These are phyloP conservation scores for Aspergillus aculeatinus DNA, from an alignment of 2,329 filamentous ascomycete genomes.

Conservation along the genomic window DNA sequence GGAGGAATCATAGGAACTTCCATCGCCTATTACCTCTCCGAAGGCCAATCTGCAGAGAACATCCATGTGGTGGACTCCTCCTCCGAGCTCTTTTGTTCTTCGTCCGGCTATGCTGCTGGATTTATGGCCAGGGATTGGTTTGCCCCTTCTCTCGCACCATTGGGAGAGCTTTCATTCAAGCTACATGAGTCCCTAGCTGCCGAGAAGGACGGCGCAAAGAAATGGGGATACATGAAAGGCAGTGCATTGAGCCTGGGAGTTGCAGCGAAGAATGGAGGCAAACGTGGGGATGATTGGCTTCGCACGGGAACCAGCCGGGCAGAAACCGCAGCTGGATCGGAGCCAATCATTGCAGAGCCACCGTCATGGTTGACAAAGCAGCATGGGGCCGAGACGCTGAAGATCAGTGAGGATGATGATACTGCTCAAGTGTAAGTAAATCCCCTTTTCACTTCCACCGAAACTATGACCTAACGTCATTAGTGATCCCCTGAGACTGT, in stretches of 20 bases:
- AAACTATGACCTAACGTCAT: background rate
- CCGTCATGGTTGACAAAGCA: slow-evolving; percentile 61
- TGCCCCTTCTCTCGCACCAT: slow-evolving; percentile 52
- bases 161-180: slow-evolving; percentile 67
- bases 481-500: slow-evolving; percentile 67
- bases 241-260: slow-evolving; percentile 58
- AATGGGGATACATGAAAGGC: slow-evolving; percentile 61
- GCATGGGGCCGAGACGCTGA: slow-evolving; percentile 57
- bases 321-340: slow-evolving; percentile 47
- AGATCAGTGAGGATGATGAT: slow-evolving; percentile 60
- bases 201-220: slow-evolving; percentile 55
- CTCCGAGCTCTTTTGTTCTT: slow-evolving; percentile 65
- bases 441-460: background rate
- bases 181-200: slow-evolving; percentile 66
- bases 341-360: slow-evolving; percentile 36
- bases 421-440: slow-evolving; percentile 63
- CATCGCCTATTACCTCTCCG: slow-evolving; percentile 70
- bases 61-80: slow-evolving; percentile 62
- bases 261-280: slow-evolving; percentile 38
- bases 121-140: slow-evolving; percentile 77
- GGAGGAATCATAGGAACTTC: slow-evolving; percentile 69
- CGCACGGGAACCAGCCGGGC: slow-evolving; percentile 63
- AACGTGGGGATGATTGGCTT: slow-evolving; percentile 64
- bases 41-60: slow-evolving; percentile 32
- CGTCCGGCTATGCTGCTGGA: slow-evolving; percentile 71